Evolutionary conservation across 2,329 filamentous ascomycete species (phyloP), one percentile per base, ranked within the genome.

Genomic region (Pyricularia sp.): DNA sequence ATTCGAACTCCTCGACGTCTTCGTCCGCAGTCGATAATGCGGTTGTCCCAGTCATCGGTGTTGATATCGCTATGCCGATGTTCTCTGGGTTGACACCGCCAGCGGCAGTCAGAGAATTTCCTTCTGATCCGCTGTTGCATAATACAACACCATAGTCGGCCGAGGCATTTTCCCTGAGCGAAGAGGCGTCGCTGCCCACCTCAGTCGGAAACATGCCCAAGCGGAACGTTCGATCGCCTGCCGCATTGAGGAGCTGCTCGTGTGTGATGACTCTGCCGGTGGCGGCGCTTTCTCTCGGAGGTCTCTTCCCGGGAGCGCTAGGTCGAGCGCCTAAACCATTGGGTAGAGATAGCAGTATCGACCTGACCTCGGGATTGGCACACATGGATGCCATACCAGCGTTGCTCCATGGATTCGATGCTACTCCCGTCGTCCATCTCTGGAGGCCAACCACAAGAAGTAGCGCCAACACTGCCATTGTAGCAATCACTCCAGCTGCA

Each of bases 371-470:
- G 4, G 65, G 63, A 62, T 73, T 71, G 35, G 70, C 67, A 9
- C 70, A 61, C 8, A 75, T 65, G 13, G 68, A 67, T 3, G 73
- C 72, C 5, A 73, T 69, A 6, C 73, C 71, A 22, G 71, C 72
- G 22, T 76, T 74, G 59, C 72, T 75, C 74, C 74, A 75, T 1
- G 74, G 75, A 57, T 76, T 75, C 0, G 72, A 68, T 4, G 68
- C 64, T 2, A 76, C 72, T 2, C 74, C 74, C 0, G 73, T 71
- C 16, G 65, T 65, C 74, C 74, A 76, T 19, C 68, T 66, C 7
- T 63, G 61, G 0, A 75, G 65, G 10, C 71, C 65, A 4, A 70
- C 28, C 5, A 73, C 19, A 4, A 74, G 61, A 2, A 72, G 5
- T 4, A 73, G 28, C 0, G 70, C 65, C 10, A 72, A 62, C 6